Base-by-base conservation (phyloP, 768 basidiomycete genomes). In the Leccinum arenicola region DNA sequence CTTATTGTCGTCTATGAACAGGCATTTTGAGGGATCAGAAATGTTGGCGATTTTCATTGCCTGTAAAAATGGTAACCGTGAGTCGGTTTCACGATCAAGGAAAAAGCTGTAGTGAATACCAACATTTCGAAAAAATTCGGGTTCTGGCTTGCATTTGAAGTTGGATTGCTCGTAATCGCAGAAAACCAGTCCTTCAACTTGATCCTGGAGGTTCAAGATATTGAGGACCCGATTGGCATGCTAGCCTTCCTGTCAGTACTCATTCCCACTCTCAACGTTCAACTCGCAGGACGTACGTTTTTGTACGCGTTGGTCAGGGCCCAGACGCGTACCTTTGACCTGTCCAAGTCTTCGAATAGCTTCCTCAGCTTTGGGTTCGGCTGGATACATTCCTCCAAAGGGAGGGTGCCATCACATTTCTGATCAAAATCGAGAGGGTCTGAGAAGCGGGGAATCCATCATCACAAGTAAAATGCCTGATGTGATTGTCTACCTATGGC, bases 341-440 rank as follows among this genome's bases (percentile, higher is more conserved):
- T 83, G 67, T 95, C 90, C 31, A 95, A 84, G 68, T 94, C 90
- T 69, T 88, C 75, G 53, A 95, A 80, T 6, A 95, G 80, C 65
- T 85, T 81, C 21, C 85, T 84, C 10, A 89, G 70, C 8, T 62
- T 66, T 7, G 86, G 83, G 67, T 88, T 77, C 31, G 86, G 88
- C 27, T 80, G 77, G 62, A 95, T 85, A 77, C 89, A 86, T 3
- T 86, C 80, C 67, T 95, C 93, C 7, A 95, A 78, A 7, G 93
- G 93, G 12, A 95, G 78, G 21, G 90, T 82, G 3, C 88, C 89
- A 66, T 95, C 93, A 70, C 93, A 95, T 73, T 88, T 85, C 54
- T 74, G 76, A 74, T 95, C 88, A 71, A 93, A 95, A 67, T 93
- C 91, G 52, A 94, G 71, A 11, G 90, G 88, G 70, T 95, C 93